Evolutionary conservation across 768 basidiomycete genomes (phyloP).

Genomic region (Trichaptum fuscoviolaceum): DNA sequence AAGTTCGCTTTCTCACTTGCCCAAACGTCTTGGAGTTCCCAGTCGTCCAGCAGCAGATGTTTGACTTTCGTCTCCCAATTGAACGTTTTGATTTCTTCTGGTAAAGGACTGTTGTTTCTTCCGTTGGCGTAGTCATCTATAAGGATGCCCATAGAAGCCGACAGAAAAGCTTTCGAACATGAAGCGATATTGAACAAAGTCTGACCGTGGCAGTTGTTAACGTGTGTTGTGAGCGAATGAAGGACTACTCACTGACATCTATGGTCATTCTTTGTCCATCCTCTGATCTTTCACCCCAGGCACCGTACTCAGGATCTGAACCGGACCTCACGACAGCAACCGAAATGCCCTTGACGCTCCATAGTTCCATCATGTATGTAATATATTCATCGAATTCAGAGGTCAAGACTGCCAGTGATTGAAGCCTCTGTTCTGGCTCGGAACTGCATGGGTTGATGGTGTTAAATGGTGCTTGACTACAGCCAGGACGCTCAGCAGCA

Average conservation of each 20-base stretch:
- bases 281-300: constrained; percentile 33
- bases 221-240: not conserved
- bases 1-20: constrained; percentile 31
- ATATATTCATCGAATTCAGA: not conserved
- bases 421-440: not conserved
- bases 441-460: not conserved
- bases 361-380: not conserved
- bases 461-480: not conserved
- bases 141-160: constrained; percentile 34
- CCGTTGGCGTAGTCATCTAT: constrained; percentile 35
- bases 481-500: constrained; percentile 1
- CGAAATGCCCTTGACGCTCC: not conserved
- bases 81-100: constrained; percentile 22
- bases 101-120: constrained; percentile 30
- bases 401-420: not conserved
- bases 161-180: constrained; percentile 36
- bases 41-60: constrained; percentile 34
- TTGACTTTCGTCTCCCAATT: constrained; percentile 32
- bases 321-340: not conserved
- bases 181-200: constrained; percentile 35
- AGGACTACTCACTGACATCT: constrained; percentile 28
- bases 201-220: constrained; percentile 15
- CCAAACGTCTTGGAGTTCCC: constrained; percentile 37
- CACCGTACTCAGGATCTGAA: constrained; percentile 20
- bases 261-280: constrained; percentile 25